phyloP scores from a whole-genome alignment of 2,329 filamentous ascomycete genomes.

The Exophiala phaeomuriformis region DNA sequence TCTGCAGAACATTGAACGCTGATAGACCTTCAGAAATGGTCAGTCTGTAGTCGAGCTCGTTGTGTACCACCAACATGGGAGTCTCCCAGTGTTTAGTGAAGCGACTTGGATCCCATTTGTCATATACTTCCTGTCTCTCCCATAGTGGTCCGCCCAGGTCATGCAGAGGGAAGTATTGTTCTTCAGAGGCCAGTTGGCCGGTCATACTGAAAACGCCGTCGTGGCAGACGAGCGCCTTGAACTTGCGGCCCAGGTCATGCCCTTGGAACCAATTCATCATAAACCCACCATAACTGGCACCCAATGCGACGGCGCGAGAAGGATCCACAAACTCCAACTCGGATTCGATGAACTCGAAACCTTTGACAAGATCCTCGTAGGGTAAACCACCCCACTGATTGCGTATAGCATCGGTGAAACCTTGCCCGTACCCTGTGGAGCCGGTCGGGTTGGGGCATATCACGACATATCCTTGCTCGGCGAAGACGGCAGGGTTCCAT shows the following conservation, averaged over 20 bases:
- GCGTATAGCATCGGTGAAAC: slow-evolving; percentile 47
- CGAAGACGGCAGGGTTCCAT: slow-evolving; percentile 51
- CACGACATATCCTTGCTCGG: slow-evolving; percentile 55
- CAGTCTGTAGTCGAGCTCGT: slow-evolving; percentile 79
- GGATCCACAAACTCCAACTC: slow-evolving; percentile 49
- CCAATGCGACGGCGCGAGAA: slow-evolving; percentile 46
- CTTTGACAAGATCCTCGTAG: slow-evolving; percentile 50
- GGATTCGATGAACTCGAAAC: slow-evolving; percentile 46
- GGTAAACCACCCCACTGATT: slow-evolving; percentile 49
- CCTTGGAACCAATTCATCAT: slow-evolving; percentile 56
- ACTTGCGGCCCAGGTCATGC: slow-evolving; percentile 47
- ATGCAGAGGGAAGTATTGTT: slow-evolving; percentile 50
- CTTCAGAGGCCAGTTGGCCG: slow-evolving; percentile 42
- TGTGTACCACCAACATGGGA: slow-evolving; percentile 84
- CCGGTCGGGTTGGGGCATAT: slow-evolving; percentile 55
- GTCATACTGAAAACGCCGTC: slow-evolving; percentile 39
- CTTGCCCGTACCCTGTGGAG: slow-evolving; percentile 51
- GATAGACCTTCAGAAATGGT: slow-evolving; percentile 77
- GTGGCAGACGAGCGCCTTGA: slow-evolving; percentile 52
- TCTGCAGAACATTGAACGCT: slow-evolving; percentile 79
- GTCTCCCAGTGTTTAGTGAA: slow-evolving; percentile 67
- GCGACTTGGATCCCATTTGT: slow-evolving; percentile 51
- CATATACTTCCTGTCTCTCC: slow-evolving; percentile 46
- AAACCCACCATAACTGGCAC: slow-evolving; percentile 53
- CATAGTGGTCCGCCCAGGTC: slow-evolving; percentile 47